Evolutionary conservation across 2,329 filamentous ascomycete species (phyloP), one percentile per base, ranked within the genome.

Genomic region (Colletotrichum nymphaeae): DNA sequence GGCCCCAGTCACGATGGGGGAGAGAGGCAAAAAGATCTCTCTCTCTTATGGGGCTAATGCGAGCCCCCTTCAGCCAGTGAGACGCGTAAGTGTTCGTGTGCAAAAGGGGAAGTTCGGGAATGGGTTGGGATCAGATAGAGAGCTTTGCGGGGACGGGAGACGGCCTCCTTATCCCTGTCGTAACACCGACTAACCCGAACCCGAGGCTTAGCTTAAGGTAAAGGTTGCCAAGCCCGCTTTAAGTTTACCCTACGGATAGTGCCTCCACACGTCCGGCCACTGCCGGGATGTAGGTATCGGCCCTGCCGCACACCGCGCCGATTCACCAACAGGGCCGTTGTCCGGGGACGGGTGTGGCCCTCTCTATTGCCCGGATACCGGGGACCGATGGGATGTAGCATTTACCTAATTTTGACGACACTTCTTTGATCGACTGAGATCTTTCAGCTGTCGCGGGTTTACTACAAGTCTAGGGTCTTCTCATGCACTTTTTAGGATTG

Each of bases 211-310:
- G 37, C 37, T 28, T 57, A 32, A 9, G 37, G 37, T 42, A 49
- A 57, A 22, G 14, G 26, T 35, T 35, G 58, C 46, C 32, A 19
- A 30, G 28, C n/a, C 24, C 28, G 42, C 42, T 53, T 53, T 67
- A n/a, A 24, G 19, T 56, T 70, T 14, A 30, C 32, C 32, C 55
- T 57, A 30, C 32, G 30, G 60, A 42, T 46, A 32, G 16, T 16
- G 55, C 19, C 62, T 9, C 53, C 67, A 26, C 53, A 32, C 2
- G 49, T 4, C 62, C 62, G 68, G 30, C 16, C 42, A 7, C 16
- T 58, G 53, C 55, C 42, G 68, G 62, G 24, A 70, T 67, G 62
- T 70, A 55, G 63, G 63, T 64, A 46, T 59, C 68, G 53, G 68
- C 37, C 35, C 24, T 53, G 7, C 62, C 62, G 62, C 59, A 37